Percentiles rank a stretch among this genome's conserved stretches.
phyloP scores from a whole-genome alignment of 2,329 filamentous ascomycete species.

The Clonostachys solani region DNA sequence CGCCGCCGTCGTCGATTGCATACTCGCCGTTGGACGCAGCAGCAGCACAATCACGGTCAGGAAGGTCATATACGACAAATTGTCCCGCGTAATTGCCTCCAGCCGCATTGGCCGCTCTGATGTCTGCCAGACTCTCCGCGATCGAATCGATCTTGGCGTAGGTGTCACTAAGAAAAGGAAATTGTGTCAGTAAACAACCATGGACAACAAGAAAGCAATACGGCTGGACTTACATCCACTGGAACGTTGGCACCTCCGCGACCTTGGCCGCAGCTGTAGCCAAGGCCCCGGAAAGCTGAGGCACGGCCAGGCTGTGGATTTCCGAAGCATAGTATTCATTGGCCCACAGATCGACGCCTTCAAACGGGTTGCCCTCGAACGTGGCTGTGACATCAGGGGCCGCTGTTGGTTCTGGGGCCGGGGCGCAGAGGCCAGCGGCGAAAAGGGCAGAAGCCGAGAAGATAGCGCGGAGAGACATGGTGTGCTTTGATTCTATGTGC shows the following conservation, averaged over 20 bases:
- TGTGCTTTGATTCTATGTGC: too few species aligned
- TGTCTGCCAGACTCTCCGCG: conserved; percentile 38
- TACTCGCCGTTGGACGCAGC: conserved; percentile 54
- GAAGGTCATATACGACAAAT: conserved; percentile 54
- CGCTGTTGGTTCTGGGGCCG: too few species aligned
- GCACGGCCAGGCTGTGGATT: conserved; percentile 52
- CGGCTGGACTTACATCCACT: conserved; percentile 38
- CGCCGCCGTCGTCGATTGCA: conserved; percentile 42
- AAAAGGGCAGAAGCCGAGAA: too few species aligned
- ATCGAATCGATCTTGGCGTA: conserved; percentile 42
- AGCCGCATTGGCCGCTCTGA: conserved; percentile 28
- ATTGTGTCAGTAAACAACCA: conserved; percentile 1
- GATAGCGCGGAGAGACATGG: too few species aligned
- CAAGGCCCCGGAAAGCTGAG: conserved; percentile 53
- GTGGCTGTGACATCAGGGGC: conserved; percentile 20
- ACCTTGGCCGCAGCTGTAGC: conserved; percentile 46
- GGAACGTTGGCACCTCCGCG: conserved; percentile 47
- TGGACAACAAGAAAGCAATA: not conserved
- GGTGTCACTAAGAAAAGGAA: conserved; percentile 33
- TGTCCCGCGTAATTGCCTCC: conserved; percentile 37
- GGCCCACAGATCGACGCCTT: conserved; percentile 45
- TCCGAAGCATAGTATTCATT: conserved; percentile 51
- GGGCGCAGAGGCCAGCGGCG: too few species aligned
- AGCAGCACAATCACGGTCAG: conserved; percentile 54
- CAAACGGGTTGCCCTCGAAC: conserved; percentile 51